A percentile compares a stretch with the other conserved stretches of the same genome.
These are phyloP conservation scores for Conidiobolus incongruus DNA, from an alignment of 371 early-diverging fungal genomes.

Conservation along the genomic window DNA sequence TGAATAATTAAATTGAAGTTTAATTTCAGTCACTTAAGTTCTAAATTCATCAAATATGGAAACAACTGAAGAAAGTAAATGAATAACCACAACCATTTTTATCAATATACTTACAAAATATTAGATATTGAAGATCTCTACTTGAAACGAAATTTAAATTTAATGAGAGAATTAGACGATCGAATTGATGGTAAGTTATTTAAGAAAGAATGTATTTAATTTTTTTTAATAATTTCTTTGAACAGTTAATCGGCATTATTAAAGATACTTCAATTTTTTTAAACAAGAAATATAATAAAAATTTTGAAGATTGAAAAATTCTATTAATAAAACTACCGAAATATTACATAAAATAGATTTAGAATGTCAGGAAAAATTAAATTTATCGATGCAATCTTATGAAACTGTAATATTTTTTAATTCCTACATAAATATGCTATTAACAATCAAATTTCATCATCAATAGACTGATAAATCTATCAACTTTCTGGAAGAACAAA, in stretches of 20 bases:
- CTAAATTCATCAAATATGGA: too few relatives aligned
- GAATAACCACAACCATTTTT: too few relatives aligned
- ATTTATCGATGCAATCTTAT: slow-evolving; percentile 73
- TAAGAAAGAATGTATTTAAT: neutral
- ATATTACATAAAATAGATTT: slow-evolving; percentile 25
- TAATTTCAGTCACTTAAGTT: too few relatives aligned
- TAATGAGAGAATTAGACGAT: slow-evolving; percentile 80
- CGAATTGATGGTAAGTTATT: slow-evolving; percentile 36
- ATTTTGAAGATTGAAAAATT: slow-evolving; percentile 24
- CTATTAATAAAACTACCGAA: slow-evolving; percentile 22
- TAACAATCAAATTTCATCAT: neutral
- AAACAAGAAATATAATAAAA: slow-evolving; percentile 29
- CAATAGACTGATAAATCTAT: slow-evolving; percentile 70
- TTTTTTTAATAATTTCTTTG: neutral
- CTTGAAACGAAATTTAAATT: slow-evolving; percentile 66
- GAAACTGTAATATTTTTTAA: slow-evolving; percentile 42
- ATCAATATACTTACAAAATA: neutral
- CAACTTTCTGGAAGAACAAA: slow-evolving; percentile 69
- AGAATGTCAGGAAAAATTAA: slow-evolving; percentile 59
- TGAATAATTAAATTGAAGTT: too few relatives aligned
- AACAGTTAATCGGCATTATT: neutral
- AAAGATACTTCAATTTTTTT: slow-evolving; percentile 7
- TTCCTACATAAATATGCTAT: neutral
- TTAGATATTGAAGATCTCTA: slow-evolving; percentile 76
- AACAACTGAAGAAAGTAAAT: too few relatives aligned